Percentiles rank a stretch among this genome's conserved stretches.
Conservation (phyloP, 257 asterid species). For the Buddleja alternifolia region DNA sequence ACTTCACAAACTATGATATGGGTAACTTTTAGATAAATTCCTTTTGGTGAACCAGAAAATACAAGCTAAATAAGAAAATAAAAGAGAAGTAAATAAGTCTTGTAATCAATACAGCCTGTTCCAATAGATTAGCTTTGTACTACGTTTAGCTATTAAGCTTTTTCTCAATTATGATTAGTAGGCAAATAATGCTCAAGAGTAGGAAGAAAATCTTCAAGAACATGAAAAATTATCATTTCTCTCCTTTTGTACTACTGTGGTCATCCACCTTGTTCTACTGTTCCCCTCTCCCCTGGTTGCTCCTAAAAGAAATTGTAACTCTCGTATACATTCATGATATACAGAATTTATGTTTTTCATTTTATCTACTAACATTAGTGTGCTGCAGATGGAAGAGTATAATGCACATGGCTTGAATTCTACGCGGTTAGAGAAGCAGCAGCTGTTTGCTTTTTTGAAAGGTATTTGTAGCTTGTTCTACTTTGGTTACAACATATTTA, state of each 20-base stretch:
- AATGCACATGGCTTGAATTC: conserved; percentile 45
- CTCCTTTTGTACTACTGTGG: conserved; percentile 7
- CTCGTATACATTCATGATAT: conserved; percentile 8
- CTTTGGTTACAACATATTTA: conserved; percentile 21
- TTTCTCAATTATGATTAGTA: background rate
- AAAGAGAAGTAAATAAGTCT: background rate
- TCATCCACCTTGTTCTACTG: background rate
- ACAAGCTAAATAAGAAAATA: background rate
- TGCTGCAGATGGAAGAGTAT: conserved; percentile 71
- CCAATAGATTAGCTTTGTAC: background rate
- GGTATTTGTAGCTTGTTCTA: conserved; percentile 45
- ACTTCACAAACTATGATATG: background rate
- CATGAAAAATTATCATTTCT: background rate
- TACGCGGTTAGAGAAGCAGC: conserved; percentile 64
- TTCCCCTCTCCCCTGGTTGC: background rate
- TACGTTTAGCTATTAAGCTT: background rate
- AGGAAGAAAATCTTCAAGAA: background rate
- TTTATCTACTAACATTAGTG: conserved; percentile 30
- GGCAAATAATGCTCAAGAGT: conserved; percentile 1
- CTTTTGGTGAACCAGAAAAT: background rate
- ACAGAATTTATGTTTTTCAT: conserved; percentile 9
- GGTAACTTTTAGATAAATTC: background rate
- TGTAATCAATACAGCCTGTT: background rate
- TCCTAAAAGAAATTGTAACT: background rate
- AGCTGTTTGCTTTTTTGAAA: conserved; percentile 61